phyloP scores from a whole-genome alignment of 257 asterid species.

The Solanum clarkiae region DNA sequence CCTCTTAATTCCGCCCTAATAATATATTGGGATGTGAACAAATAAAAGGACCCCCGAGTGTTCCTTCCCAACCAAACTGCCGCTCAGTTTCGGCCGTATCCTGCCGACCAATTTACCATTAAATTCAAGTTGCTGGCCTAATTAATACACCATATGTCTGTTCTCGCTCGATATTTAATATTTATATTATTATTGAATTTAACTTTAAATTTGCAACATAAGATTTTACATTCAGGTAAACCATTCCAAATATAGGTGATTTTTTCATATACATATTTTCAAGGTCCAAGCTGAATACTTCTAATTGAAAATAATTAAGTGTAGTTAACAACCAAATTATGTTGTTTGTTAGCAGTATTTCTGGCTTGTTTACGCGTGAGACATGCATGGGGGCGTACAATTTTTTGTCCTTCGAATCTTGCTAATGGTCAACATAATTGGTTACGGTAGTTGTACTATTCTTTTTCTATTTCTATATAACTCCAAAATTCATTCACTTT shows the following conservation, averaged over 20 bases:
- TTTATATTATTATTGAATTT: rapidly evolving
- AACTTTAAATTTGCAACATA: rapidly evolving
- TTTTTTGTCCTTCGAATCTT: neutral
- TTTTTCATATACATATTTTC: neutral
- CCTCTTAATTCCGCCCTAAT: no score
- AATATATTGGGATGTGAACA: neutral
- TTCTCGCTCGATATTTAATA: rapidly evolving
- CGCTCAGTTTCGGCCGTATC: neutral
- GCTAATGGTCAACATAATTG: constrained; percentile 15
- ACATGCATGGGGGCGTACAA: neutral
- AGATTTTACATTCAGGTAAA: rapidly evolving
- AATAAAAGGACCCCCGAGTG: constrained; percentile 4
- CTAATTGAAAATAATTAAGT: neutral
- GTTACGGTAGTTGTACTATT: constrained; percentile 11
- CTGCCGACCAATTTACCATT: neutral
- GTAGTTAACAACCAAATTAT: neutral
- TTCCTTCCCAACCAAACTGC: constrained; percentile 25
- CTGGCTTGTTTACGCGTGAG: constrained; percentile 7
- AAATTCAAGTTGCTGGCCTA: neutral
- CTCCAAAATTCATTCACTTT: neutral
- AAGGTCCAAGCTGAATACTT: rapidly evolving
- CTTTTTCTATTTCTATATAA: neutral
- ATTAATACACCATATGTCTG: neutral
- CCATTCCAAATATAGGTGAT: neutral
- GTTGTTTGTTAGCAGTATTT: neutral